Evolutionary conservation across 768 basidiomycete species (phyloP), one percentile per base, ranked within the genome.

Genomic region (Cyathus striatus): DNA sequence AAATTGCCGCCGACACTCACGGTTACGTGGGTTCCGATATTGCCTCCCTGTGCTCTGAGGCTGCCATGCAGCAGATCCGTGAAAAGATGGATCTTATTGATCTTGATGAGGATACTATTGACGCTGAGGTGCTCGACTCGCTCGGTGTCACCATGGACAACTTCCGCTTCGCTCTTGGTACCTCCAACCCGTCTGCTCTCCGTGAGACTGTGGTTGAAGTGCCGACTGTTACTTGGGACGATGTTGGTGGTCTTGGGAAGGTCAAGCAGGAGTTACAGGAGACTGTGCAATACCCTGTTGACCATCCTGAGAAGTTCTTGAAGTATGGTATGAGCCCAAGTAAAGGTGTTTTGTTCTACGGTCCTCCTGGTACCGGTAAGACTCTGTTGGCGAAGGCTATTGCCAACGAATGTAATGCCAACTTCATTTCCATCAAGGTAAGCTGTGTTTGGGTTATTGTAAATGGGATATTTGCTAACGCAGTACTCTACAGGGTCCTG

Each of bases 281-380:
- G 71, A 99, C 96, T 9, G 95, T 99, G 1, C 95, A 98, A 62
- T 99, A 99, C 74, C 96, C 96, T 41, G 96, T 98, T 65, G 96
- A 99, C 67, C 96, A 98, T 62, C 96, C 96, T 48, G 96, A 99
- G 64, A 99, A 99, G 74, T 99, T 98, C 92, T 76, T 99, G 86
- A 99, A 99, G 75, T 99, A 99, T 58, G 96, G 96, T 53, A 98
- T 99, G 96, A 92, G 91, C 21, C 95, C 96, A 4, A 95, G 92
- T 24, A 98, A 98, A 74, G 96, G 96, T 82, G 96, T 99, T 36
- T 68, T 99, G 57, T 99, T 99, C 81, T 99, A 98, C 64, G 96
- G 96, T 35, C 96, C 96, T 61, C 96, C 96, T 53, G 96, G 96
- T 79, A 99, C 96, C 49, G 96, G 96, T 88, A 99, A 99, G 74